Evolutionary conservation across 1,284 basidiomycete genomes (phyloP).

Genomic region (Ustilago nuda): DNA sequence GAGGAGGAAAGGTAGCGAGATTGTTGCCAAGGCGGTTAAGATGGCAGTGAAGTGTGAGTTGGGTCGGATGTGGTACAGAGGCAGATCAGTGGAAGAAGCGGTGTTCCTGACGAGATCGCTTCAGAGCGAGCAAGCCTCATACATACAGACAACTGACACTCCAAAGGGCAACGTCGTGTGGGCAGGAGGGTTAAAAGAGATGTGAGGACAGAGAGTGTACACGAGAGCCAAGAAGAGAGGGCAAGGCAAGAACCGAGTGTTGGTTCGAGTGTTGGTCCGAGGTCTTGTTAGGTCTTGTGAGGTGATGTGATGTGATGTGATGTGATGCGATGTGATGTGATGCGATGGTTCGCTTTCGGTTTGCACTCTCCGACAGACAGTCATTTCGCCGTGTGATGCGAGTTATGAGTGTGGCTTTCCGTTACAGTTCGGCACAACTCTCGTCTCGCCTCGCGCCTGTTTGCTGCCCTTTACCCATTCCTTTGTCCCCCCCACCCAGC

Average conservation of each 20-base stretch:
- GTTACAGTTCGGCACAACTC: slow-evolving; percentile 2
- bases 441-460: neutral
- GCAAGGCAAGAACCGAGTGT: neutral
- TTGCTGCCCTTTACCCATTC: neutral
- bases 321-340: neutral
- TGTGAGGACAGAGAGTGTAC: neutral
- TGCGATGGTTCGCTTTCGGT: slow-evolving; percentile 1
- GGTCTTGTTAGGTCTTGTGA: neutral
- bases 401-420: slow-evolving; percentile 10
- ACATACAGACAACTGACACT: neutral
- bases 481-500: neutral
- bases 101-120: slow-evolving; percentile 13
- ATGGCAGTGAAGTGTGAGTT: slow-evolving; percentile 1
- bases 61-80: neutral
- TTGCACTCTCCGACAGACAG: slow-evolving; percentile 17
- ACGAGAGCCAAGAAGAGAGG: neutral
- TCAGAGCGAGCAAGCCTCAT: neutral
- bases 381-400: neutral
- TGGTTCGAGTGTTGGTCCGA: neutral
- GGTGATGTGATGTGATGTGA: neutral
- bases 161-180: neutral
- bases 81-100: neutral
- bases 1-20: neutral
- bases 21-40: neutral
- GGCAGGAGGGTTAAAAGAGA: neutral